These are phyloP conservation scores for Phytophthora pseudosyringae DNA, from an alignment of 352 stramenopile species.

Conservation along the genomic window DNA sequence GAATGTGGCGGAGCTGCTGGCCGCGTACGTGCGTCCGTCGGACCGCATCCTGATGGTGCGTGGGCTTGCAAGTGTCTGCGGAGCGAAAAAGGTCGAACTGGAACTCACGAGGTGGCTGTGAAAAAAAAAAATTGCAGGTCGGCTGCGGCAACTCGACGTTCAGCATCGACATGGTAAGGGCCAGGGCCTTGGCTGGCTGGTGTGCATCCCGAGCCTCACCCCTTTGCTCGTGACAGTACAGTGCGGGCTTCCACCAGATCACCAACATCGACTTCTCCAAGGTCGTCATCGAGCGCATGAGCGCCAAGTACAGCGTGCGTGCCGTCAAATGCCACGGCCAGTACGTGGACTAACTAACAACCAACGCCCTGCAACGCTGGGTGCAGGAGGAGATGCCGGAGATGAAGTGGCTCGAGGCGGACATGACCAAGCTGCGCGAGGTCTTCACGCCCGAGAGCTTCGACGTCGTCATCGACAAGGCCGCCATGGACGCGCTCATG, in stretches of 20 bases:
- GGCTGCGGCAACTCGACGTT: constrained; percentile 84
- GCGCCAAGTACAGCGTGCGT: constrained; percentile 54
- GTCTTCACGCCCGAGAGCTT: constrained; percentile 53
- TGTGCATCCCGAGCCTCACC: constrained; percentile 7
- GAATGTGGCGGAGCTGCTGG: constrained; percentile 50
- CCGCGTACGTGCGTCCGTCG: constrained; percentile 44
- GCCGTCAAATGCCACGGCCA: background rate
- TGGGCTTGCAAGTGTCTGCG: background rate
- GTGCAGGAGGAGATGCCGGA: constrained; percentile 48
- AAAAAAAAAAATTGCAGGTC: constrained; percentile 51
- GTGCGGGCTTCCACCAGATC: constrained; percentile 65
- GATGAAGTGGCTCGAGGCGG: constrained; percentile 61
- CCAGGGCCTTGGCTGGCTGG: background rate
- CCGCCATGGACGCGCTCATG: constrained; percentile 86
- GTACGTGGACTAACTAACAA: too few species aligned
- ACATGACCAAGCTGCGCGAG: constrained; percentile 63
- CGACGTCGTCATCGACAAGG: constrained; percentile 87
- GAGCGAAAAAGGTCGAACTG: background rate
- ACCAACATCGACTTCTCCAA: constrained; percentile 78
- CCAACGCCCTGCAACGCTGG: background rate
- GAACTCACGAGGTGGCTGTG: constrained; percentile 13
- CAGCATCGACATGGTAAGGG: constrained; percentile 64
- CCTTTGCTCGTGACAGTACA: constrained; percentile 40
- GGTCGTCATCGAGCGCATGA: constrained; percentile 75
- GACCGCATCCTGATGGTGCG: constrained; percentile 59